Evolutionary conservation across 352 stramenopile species (phyloP), one percentile per base, ranked within the genome.

Genomic region (Thalassiosira oceanica): DNA sequence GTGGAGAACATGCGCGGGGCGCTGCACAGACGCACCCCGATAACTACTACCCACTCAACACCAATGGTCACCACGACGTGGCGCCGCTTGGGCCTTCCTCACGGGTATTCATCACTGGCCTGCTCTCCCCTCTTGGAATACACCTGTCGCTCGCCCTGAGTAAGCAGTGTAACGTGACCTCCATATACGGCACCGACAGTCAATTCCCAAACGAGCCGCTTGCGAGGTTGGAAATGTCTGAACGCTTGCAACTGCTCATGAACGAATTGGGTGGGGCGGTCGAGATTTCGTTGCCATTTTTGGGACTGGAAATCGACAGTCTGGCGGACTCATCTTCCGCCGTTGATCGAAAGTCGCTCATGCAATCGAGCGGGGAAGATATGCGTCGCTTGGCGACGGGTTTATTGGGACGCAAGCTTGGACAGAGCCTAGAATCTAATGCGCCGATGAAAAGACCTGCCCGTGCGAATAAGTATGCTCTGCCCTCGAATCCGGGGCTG

Each of bases 51-150:
- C 60, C 39, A 29, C 24, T 29, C 13, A 13, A 21, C 20, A 23
- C 26, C 16, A 36, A 21, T 21, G 18, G 13, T 4, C 8, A 45
- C 18, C 18, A n/a, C 21, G 10, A 52, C 26, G 16, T 48, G 13
- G 10, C 26, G 5, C 51, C 66, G 27, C 58, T 77, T 21, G 60
- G 60, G 24, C 53, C 57, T 20, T 13, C 63, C 33, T 80, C 70
- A 21, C 49, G 56, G 7, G 80, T 90, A 3, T 21, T 90, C 3
- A 88, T 90, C 33, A 83, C 80, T 6, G 78, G 80, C 8, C 86
- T 90, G 41, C 58, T 88, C 8, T 63, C 50, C 36, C 72, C 74
- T 15, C 26, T 88, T n/a, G 80, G 74, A 11, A 66, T 88, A 21
- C 31, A 74, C 43, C 60, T 90, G 2, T 69, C 78, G 18, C 31